Evolutionary conservation across 1,139 yeast species (phyloP).

Genomic region (Hanseniaspora gamundiae): DNA sequence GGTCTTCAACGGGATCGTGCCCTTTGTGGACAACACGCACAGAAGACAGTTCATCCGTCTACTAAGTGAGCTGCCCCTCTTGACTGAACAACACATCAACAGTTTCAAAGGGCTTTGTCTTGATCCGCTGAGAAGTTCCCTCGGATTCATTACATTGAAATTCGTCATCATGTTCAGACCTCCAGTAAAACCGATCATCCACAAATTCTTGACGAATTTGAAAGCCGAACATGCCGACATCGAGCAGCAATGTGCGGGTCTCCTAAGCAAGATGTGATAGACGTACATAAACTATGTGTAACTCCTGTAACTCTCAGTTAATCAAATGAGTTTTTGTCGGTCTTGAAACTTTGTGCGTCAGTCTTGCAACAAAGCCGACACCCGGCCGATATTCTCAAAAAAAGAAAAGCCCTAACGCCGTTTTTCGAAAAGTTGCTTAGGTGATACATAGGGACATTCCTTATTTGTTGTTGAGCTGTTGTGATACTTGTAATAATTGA

Average conservation of each 20-base stretch:
- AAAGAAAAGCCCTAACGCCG: too few species aligned
- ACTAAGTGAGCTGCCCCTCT: conserved; percentile 73
- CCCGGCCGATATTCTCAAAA: too few species aligned
- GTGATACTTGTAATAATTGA: too few species aligned
- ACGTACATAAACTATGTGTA: too few species aligned
- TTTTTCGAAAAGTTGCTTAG: too few species aligned
- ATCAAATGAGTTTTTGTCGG: too few species aligned
- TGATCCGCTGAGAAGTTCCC: conserved; percentile 71
- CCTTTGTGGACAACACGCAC: conserved; percentile 72
- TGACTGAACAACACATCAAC: conserved; percentile 47
- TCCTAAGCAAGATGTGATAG: conserved; percentile 38
- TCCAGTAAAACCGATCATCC: conserved; percentile 57
- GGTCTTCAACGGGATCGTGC: conserved; percentile 68
- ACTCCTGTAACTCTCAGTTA: too few species aligned
- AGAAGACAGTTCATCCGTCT: conserved; percentile 69
- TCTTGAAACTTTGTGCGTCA: too few species aligned
- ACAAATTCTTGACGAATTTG: conserved; percentile 51
- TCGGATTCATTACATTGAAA: conserved; percentile 74
- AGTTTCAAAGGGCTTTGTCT: conserved; percentile 61
- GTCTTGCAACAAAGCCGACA: too few species aligned
- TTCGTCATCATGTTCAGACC: conserved; percentile 85
- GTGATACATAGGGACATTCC: too few species aligned
- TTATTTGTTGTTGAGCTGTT: too few species aligned
- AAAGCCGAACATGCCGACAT: conserved; percentile 41
- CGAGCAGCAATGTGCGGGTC: conserved; percentile 40